A percentile compares a stretch with the other conserved stretches of the same genome.
Evolutionary conservation across 331 rosid species (phyloP).

Genomic region (Cydonia oblonga): DNA sequence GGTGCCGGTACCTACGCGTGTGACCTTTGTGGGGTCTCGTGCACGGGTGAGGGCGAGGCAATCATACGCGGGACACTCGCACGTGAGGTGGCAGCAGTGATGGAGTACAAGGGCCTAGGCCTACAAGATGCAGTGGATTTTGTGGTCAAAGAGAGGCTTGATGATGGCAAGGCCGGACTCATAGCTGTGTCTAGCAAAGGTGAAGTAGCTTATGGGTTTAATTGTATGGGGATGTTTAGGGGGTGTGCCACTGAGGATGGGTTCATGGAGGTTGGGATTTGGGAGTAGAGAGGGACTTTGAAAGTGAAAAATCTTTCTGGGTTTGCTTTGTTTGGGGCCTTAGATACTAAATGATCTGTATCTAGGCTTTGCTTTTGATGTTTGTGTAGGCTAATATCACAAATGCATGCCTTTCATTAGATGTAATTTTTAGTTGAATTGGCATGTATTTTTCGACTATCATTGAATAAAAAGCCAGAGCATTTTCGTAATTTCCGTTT

Average conservation of each 20-base stretch:
- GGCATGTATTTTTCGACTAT: neutral
- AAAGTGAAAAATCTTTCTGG: neutral
- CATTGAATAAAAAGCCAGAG: slow-evolving; percentile 1
- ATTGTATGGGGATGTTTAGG: slow-evolving; percentile 81
- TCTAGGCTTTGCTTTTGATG: neutral
- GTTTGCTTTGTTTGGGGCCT: neutral
- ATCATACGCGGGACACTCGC: slow-evolving; percentile 87
- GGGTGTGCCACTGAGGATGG: slow-evolving; percentile 74
- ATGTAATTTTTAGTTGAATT: slow-evolving; percentile 3
- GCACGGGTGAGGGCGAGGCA: slow-evolving; percentile 94
- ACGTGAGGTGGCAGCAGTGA: slow-evolving; percentile 85
- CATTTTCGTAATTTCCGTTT: neutral
- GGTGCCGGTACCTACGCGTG: slow-evolving; percentile 94
- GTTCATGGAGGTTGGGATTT: slow-evolving; percentile 81
- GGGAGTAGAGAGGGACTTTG: slow-evolving; percentile 32
- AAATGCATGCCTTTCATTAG: slow-evolving; percentile 1
- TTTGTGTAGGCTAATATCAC: neutral
- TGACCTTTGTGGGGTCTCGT: slow-evolving; percentile 69
- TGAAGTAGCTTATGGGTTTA: slow-evolving; percentile 78
- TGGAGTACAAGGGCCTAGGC: slow-evolving; percentile 76
- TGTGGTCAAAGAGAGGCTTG: slow-evolving; percentile 61
- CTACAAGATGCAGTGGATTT: slow-evolving; percentile 71
- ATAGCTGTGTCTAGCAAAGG: slow-evolving; percentile 72
- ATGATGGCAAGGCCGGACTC: slow-evolving; percentile 76
- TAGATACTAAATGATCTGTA: neutral